phyloP scores from a whole-genome alignment of 257 asterid genomes.

The Gardenia jasminoides region DNA sequence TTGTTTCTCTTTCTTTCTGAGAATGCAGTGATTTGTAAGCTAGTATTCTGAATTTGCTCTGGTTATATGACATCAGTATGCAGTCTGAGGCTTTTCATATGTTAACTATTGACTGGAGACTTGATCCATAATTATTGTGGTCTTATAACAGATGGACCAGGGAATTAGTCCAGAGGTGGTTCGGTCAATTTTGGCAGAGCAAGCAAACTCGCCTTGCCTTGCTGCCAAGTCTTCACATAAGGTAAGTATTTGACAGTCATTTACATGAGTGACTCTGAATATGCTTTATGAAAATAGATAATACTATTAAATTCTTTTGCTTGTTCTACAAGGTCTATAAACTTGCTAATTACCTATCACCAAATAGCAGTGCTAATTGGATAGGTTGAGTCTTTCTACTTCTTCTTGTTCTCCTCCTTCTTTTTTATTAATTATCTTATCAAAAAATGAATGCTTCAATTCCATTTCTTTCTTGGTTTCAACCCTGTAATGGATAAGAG shows the following conservation, averaged over 20 bases:
- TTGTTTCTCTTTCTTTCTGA: background rate
- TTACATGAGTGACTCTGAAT: background rate
- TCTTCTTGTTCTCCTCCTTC: too few species aligned
- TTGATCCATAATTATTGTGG: background rate
- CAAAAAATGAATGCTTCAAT: background rate
- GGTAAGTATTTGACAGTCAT: conserved; percentile 38
- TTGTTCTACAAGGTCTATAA: too few species aligned
- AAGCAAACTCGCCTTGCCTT: conserved; percentile 71
- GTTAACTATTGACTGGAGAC: background rate
- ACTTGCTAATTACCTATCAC: background rate
- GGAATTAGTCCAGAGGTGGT: conserved; percentile 85
- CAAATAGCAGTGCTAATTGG: background rate
- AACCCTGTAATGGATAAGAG: background rate
- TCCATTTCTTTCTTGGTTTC: background rate
- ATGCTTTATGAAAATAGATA: background rate
- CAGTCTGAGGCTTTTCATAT: background rate
- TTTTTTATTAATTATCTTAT: background rate
- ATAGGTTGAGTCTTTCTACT: background rate
- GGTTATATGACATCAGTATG: too few species aligned
- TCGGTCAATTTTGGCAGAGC: conserved; percentile 86
- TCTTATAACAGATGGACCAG: conserved; percentile 65
- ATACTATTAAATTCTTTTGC: too few species aligned
- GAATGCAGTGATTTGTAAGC: background rate
- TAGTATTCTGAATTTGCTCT: background rate
- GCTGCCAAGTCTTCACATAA: conserved; percentile 72